Base-by-base conservation (phyloP, 2,329 filamentous ascomycete species). In the Aureobasidium mangrovei region DNA sequence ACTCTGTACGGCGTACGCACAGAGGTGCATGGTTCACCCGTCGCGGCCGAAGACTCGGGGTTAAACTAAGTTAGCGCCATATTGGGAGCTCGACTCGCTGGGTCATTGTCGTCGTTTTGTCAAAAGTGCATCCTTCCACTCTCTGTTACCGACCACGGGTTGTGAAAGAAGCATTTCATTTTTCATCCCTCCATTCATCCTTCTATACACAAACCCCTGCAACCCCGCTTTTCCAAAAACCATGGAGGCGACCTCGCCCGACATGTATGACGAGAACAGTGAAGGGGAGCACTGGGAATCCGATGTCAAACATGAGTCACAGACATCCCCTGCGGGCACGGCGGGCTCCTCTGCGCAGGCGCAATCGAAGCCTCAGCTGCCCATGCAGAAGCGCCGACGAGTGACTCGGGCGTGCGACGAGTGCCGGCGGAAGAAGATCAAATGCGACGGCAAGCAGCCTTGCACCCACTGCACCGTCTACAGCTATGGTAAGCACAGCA, bases 381-480 rank as follows among this genome's bases (percentile, higher is more conserved):
- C 65, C 32, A 54, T 66, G 33, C 66, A 65, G 58, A 93, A 93
- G 67, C 78, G 89, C 56, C 87, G 85, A 4, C 95, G 95, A 68
- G 88, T 93, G 4, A 94, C 89, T 8, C 80, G 89, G 36, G 90
- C 89, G 2, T 95, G 89, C 63, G 89, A 95, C 65, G 88, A 94
- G 66, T 95, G 89, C 66, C 79, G 90, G 41, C 80, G 89, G 54
- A 78, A 78, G 65, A 79, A 79, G 64, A 77, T 78, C 61, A 77
- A 77, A 62, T 79, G 76, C 63, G 75, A 77, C 59, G 75, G 75
- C 57, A 77, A 74, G 63, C 74, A 78, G 64, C 76, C 76, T 6
- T 79, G 76, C 61, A 96, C 91, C 0, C 93, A 97, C 70, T 98
- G 93, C 70, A 95, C 91, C 8, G 90, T 97, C 47, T 98, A 98